Percentiles rank a stretch among this genome's conserved stretches.
Conservation (phyloP, 2,329 filamentous ascomycete species). For the Fusarium tupiense region DNA sequence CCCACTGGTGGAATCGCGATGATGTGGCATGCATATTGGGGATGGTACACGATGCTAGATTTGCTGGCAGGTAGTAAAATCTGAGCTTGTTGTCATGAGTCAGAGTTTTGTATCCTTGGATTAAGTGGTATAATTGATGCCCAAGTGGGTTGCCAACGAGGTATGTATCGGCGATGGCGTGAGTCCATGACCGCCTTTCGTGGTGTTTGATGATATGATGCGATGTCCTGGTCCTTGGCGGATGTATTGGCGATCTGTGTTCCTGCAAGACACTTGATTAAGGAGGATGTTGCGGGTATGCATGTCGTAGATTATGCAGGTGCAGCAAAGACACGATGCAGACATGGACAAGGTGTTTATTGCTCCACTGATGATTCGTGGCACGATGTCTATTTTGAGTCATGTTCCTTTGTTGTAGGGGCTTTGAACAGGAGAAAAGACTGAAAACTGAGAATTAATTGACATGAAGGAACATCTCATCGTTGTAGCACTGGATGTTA, state of each 20-base stretch:
- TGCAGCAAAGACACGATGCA: conserved; percentile 1
- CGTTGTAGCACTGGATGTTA: background rate
- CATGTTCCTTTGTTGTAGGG: rapidly evolving
- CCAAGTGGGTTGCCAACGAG: background rate
- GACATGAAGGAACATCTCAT: background rate
- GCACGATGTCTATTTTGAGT: background rate
- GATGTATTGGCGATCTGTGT: background rate
- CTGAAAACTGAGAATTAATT: background rate
- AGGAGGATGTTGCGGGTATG: background rate
- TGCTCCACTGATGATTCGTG: background rate
- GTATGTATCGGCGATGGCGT: background rate
- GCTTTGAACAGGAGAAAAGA: rapidly evolving
- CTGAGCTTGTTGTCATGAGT: conserved; percentile 14
- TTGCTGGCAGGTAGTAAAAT: background rate
- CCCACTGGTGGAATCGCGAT: conserved; percentile 23
- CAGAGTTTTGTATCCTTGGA: background rate
- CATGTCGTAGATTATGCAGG: conserved; percentile 4
- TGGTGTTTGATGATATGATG: background rate
- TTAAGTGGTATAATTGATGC: conserved; percentile 17
- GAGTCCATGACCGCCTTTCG: background rate
- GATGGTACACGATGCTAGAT: conserved; percentile 14
- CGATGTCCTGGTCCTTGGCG: background rate
- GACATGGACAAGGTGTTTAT: background rate
- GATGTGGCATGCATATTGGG: conserved; percentile 27
- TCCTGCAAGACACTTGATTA: conserved; percentile 3